phyloP scores from a whole-genome alignment of 2,329 filamentous ascomycete genomes.

The Cladobotryum protrusum region DNA sequence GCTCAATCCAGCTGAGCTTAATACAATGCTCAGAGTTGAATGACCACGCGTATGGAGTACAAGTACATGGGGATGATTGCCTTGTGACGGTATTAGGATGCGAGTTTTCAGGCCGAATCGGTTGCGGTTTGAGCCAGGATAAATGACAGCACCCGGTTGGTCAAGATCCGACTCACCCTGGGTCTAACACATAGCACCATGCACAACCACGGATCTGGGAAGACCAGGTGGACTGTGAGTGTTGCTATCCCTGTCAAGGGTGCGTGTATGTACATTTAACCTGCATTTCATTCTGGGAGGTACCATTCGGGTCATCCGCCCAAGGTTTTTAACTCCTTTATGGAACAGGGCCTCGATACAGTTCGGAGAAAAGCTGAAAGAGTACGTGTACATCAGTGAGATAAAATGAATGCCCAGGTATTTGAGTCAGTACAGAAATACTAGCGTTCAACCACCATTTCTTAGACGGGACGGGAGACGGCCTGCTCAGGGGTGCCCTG shows the following conservation, averaged over 20 bases:
- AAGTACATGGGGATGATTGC: neutral
- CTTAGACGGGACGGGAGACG: neutral
- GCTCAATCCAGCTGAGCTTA: neutral
- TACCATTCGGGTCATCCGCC: too few species aligned
- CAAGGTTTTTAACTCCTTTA: too few species aligned
- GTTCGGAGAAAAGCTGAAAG: too few species aligned
- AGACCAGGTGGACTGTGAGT: constrained; percentile 1
- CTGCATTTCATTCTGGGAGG: constrained; percentile 2
- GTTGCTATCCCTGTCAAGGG: neutral
- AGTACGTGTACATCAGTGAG: too few species aligned
- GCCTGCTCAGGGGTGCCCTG: neutral
- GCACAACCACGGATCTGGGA: constrained; percentile 12
- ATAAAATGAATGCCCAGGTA: too few species aligned
- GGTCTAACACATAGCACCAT: constrained; percentile 2
- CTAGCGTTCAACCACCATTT: neutral
- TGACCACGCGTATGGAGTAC: neutral
- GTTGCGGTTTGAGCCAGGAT: neutral
- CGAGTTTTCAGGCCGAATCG: neutral
- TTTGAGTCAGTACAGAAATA: too few species aligned
- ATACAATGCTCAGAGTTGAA: neutral
- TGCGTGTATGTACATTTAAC: neutral
- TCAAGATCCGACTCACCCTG: neutral
- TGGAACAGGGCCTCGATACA: too few species aligned
- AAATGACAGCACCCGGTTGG: neutral
- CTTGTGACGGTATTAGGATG: neutral